Evolutionary conservation across 75 land plant species (phyloP), one percentile per base, ranked within the genome.

Genomic region (Isoetes taiwanensis): DNA sequence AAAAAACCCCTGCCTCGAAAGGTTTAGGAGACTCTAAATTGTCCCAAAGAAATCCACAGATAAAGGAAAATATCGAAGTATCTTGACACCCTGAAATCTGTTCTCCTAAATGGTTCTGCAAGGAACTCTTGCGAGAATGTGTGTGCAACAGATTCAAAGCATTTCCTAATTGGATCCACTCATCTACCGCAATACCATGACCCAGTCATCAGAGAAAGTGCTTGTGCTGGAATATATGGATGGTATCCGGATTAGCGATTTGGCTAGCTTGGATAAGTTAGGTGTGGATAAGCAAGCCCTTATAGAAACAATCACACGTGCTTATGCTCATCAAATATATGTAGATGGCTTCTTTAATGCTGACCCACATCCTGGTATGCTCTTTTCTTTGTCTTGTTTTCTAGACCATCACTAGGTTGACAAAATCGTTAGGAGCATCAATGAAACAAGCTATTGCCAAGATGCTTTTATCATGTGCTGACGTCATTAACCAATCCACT

Each of bases 321-420:
- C 97, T 25, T 91, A 91, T 77, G 88, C 95, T 16, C 97, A 91
- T 62, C 97, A 91, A 56, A 91, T 91, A 31, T 91, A 83, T 73
- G 72, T 91, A 43, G 97, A 91, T 71, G 97, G 97, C 2, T 86
- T 91, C 58, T 91, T 91, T 30, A 91, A 91, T 75, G 97, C 96
- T 26, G 97, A 91, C 64, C 97, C 97, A 52, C 97, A 91, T 77
- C 97, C 97, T 26, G 97, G 97, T 79, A 70, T 32, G 77, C 34
- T n/a, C n/a, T n/a, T n/a, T n/a, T n/a, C n/a, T n/a, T n/a, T n/a
- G n/a, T n/a, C n/a, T n/a, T n/a, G n/a, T n/a, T n/a, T n/a, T n/a
- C n/a, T n/a, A n/a, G n/a, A n/a, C n/a, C n/a, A n/a, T n/a, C n/a
- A n/a, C n/a, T n/a, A n/a, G n/a, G n/a, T n/a, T 91, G 12, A 91